A percentile compares a stretch with the other conserved stretches of the same genome.
Conservation (phyloP, 495 filamentous ascomycete genomes). For the Talaromyces thailandensis region DNA sequence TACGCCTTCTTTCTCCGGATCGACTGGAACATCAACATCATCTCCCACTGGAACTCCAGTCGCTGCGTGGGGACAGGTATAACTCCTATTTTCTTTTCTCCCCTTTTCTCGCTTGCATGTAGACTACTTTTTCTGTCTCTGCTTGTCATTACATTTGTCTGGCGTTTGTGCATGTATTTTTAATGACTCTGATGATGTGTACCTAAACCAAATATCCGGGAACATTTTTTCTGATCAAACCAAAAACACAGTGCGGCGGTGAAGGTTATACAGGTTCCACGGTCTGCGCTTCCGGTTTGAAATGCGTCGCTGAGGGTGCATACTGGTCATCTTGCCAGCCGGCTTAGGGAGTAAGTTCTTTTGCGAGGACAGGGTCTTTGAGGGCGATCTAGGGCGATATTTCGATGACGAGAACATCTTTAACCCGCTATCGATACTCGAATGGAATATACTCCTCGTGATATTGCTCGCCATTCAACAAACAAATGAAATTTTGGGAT, state of each 20-base stretch:
- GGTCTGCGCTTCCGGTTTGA: not conserved
- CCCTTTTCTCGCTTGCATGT: not conserved
- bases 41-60: slow-evolving; percentile 1
- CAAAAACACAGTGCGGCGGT: not conserved
- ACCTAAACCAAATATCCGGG: not conserved
- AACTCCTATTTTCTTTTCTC: not conserved
- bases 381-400: not conserved
- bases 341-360: not conserved
- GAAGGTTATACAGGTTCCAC: slow-evolving; percentile 2
- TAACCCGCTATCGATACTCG: not conserved
- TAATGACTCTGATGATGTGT: not conserved
- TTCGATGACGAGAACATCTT: not conserved
- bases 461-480: not conserved
- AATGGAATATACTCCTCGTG: not conserved
- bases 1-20: not conserved
- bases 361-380: not conserved
- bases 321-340: slow-evolving; percentile 5
- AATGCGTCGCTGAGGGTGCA: not conserved
- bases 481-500: not conserved
- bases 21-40: not conserved
- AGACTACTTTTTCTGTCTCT: not conserved
- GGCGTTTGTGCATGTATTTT: not conserved
- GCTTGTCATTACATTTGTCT: not conserved
- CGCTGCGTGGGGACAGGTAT: slow-evolving; percentile 2
- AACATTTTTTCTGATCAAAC: not conserved